Base-by-base conservation (phyloP, 2,329 filamentous ascomycete genomes). In the Dothideomycetidae sp. region DNA sequence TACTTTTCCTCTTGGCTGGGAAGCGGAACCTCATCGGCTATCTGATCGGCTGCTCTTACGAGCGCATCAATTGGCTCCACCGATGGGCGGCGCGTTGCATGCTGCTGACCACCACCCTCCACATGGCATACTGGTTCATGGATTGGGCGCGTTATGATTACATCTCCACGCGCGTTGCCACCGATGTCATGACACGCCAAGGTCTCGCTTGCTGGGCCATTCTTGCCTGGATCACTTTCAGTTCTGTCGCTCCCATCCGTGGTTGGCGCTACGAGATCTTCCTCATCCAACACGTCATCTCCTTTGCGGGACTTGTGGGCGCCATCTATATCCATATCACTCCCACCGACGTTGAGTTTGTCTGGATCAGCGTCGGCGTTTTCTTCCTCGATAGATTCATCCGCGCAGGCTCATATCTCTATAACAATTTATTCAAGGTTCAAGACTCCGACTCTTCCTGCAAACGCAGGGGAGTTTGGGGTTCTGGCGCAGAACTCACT, bases 31-130 rank as follows among this genome's bases (percentile, higher is more conserved):
- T 73, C 13, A 57, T 81, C n/a, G 75, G 71, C 1, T 61, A 66
- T 37, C 56, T 82, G 15, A 64, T 69, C 3, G 78, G 77, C 9
- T 66, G 69, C 7, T 74, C 75, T 42, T 73, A 81, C 49, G 78
- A 82, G 56, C 67, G 74, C 5, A 60, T 82, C 41, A 81, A 80
- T 52, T 82, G 78, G 78, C 56, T 81, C 36, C 78, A 83, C 49
- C 68, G 78, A 42, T 83, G 78, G 78, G 71, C 76, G 7, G 75
- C 73, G 3, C 68, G 78, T 41, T 78, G 74, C 39, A 71, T 82
- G 59, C 68, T 82, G 23, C 58, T 81, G 11, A 80, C 74, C 0
- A 72, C 71, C 2, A 75, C 75, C 1, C 66, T 81, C 3, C 78
- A 83, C 48, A 76, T 79, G 42, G 78, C 72, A 47, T 72, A 78